Evolutionary conservation across 106 monocot species (phyloP).

Genomic region (Dioscorea dumetorum): DNA sequence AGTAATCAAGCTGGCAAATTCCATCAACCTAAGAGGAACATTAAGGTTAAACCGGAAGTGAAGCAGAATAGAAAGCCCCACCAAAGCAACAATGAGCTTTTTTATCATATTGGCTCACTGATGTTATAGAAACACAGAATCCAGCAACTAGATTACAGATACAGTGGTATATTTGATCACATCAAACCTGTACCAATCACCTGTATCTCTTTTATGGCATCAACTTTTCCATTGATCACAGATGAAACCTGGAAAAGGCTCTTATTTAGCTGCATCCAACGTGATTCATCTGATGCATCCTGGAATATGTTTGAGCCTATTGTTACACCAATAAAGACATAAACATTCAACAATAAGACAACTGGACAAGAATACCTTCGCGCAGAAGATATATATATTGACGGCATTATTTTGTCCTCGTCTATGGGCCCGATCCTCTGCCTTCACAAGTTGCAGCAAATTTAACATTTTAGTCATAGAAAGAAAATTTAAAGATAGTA

Average conservation of each 20-base stretch:
- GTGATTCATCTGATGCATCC: constrained; percentile 77
- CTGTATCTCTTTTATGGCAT: constrained; percentile 78
- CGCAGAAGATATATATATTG: constrained; percentile 96
- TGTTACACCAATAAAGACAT: too few species aligned
- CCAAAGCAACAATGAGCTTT: too few species aligned
- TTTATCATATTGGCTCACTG: background rate
- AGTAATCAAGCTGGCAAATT: constrained; percentile 27
- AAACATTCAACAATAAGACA: too few species aligned
- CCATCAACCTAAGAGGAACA: constrained; percentile 34
- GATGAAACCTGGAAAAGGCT: constrained; percentile 85
- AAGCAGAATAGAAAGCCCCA: background rate
- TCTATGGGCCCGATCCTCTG: constrained; percentile 98
- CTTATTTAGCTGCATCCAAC: constrained; percentile 80
- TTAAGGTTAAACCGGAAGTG: background rate
- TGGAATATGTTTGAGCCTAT: constrained; percentile 16
- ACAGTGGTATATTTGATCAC: background rate
- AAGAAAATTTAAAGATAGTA: too few species aligned
- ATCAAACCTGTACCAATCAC: constrained; percentile 15
- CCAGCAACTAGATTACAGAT: too few species aligned
- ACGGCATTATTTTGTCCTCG: constrained; percentile 93
- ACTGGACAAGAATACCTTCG: constrained; percentile 38
- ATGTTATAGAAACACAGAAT: background rate
- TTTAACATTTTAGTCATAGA: too few species aligned
- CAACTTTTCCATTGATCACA: constrained; percentile 83
- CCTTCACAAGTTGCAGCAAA: constrained; percentile 25